phyloP scores from a whole-genome alignment of 225 moss, liverwort and hornwort species.

The Sphagnum tenellum region DNA sequence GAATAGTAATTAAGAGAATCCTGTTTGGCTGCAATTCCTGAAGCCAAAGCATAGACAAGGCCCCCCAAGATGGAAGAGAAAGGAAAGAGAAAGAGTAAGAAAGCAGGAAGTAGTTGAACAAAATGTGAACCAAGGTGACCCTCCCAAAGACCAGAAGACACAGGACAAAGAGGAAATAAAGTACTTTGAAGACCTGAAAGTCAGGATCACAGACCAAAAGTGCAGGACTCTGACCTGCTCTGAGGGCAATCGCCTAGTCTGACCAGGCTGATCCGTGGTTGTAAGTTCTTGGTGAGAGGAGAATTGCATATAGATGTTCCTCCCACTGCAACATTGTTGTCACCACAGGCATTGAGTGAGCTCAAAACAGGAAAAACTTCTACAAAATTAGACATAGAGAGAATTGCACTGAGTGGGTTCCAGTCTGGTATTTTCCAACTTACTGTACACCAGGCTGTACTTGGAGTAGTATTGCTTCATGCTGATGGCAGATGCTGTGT shows the following conservation, averaged over 20 bases:
- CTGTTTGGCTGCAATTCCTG: constrained; percentile 99
- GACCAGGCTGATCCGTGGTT: constrained; percentile 93
- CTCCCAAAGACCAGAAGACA: neutral
- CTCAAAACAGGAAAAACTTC: too few species aligned
- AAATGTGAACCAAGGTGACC: constrained; percentile 15
- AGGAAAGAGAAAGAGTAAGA: constrained; percentile 58
- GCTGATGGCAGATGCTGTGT: constrained; percentile 80
- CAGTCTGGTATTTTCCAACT: too few species aligned
- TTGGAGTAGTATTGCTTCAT: constrained; percentile 96
- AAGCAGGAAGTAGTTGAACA: constrained; percentile 51
- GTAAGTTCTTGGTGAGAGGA: constrained; percentile 97
- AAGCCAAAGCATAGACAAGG: constrained; percentile 72
- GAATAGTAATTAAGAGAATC: constrained; percentile 99
- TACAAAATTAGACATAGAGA: too few species aligned
- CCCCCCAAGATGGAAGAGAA: constrained; percentile 69
- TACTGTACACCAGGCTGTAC: constrained; percentile 98
- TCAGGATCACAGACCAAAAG: neutral
- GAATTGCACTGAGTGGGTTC: too few species aligned
- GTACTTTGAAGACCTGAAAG: constrained; percentile 11
- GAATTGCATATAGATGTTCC: constrained; percentile 99
- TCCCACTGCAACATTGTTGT: constrained; percentile 69
- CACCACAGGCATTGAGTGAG: too few species aligned
- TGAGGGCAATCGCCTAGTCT: constrained; percentile 65
- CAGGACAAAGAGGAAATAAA: too few species aligned
- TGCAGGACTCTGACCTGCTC: constrained; percentile 66